A percentile compares a stretch with the other conserved stretches of the same genome.
phyloP scores from a whole-genome alignment of 1,139 yeast genomes.

The Candida sp. region DNA sequence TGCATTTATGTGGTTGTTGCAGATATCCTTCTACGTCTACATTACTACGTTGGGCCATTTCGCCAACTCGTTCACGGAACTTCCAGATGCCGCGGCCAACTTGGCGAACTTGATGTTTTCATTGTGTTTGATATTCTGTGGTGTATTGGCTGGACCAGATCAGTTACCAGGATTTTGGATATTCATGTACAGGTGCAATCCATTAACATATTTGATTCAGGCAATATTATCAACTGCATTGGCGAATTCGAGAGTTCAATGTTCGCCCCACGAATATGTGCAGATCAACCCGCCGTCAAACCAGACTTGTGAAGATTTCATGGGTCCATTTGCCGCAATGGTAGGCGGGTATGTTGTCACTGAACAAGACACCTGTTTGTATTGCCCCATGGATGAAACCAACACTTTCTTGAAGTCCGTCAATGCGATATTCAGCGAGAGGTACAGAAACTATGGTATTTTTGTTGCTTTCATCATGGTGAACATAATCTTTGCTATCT shows the following conservation, averaged over 20 bases:
- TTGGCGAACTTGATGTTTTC: slow-evolving; percentile 29
- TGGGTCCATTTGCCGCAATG: slow-evolving; percentile 43
- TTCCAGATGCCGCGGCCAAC: slow-evolving; percentile 42
- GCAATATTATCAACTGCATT: slow-evolving; percentile 52
- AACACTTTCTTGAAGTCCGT: slow-evolving; percentile 53
- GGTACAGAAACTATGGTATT: slow-evolving; percentile 78
- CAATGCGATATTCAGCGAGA: slow-evolving; percentile 44
- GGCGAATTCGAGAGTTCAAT: slow-evolving; percentile 22
- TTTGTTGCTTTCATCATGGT: slow-evolving; percentile 50
- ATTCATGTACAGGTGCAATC: slow-evolving; percentile 68
- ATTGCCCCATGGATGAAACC: slow-evolving; percentile 55
- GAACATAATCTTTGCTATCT: slow-evolving; percentile 54
- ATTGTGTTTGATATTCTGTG: slow-evolving; percentile 37
- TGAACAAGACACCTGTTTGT: slow-evolving; percentile 40
- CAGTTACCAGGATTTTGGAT: slow-evolving; percentile 39
- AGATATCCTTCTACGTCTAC: slow-evolving; percentile 38
- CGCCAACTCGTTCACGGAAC: slow-evolving; percentile 38
- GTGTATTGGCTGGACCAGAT: slow-evolving; percentile 30
- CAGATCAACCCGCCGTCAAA: slow-evolving; percentile 45
- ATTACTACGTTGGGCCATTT: slow-evolving; percentile 39
- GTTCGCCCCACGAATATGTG: slow-evolving; percentile 31
- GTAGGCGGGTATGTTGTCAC: slow-evolving; percentile 53
- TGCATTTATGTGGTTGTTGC: slow-evolving; percentile 44
- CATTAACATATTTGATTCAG: slow-evolving; percentile 66
- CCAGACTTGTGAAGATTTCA: slow-evolving; percentile 56